Evolutionary conservation across 106 monocot genomes (phyloP), one percentile per base, ranked within the genome.

Genomic region (Agapanthus africanus): DNA sequence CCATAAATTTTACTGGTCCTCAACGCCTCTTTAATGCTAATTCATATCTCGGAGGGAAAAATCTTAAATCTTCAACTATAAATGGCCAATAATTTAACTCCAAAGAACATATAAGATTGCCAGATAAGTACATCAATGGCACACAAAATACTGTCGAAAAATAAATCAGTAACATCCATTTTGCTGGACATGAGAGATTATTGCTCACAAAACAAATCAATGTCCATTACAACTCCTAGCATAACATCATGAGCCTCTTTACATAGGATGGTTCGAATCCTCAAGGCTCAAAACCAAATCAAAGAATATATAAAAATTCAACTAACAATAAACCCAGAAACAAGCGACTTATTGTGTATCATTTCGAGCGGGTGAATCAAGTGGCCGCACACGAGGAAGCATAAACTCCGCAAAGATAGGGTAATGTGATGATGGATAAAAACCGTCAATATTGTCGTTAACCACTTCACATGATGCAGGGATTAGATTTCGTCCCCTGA

Each of bases 401-500:
- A 79, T 70, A 71, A 93, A 93, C 60, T 93, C 93, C 0, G 84
- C 76, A 76, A 81, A 78, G 22, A 93, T 70, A 35, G 93, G 93
- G 66, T 84, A 93, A 69, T 78, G 94, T 27, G 95, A 95, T 6
- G 95, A 95, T 59, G 95, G 95, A 65, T 95, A 95, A 59, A 86
- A 74, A 35, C 91, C 88, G 32, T 95, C 88, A 22, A 91, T 91
- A 44, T 91, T 88, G 67, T 95, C 91, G 57, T 88, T 95, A 21
- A 95, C 81, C 18, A 95, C 91, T 78, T 88, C 95, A 76, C 95
- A 95, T 11, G 83, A 88, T 13, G 78, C 81, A 1, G 95, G 91
- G 52, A 82, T 70, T 70, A 95, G 74, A 32, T 83, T 79, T 19
- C 91, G 85, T 8, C 95, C 91, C 54, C 95, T 74, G 46, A 86